These are phyloP conservation scores for Pseudogymnoascus sp. DNA, from an alignment of 2,329 filamentous ascomycete genomes.

Conservation along the genomic window DNA sequence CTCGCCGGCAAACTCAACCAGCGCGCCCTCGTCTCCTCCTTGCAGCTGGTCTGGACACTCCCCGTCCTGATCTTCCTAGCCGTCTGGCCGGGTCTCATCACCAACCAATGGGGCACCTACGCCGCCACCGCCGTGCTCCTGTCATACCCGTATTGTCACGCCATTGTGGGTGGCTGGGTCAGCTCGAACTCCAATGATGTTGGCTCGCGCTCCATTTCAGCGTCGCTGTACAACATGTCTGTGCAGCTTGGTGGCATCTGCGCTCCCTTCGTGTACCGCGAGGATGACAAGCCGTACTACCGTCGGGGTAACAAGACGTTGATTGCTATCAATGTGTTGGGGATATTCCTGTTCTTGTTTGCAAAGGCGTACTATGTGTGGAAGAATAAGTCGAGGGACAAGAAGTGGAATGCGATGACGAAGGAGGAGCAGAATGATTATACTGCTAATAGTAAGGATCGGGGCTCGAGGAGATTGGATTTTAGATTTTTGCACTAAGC, in stretches of 20 bases:
- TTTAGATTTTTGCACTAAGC: constrained; percentile 32
- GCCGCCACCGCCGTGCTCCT: constrained; percentile 29
- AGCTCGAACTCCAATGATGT: constrained; percentile 56
- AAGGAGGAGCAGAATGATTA: constrained; percentile 39
- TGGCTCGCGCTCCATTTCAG: constrained; percentile 53
- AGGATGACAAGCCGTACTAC: constrained; percentile 45
- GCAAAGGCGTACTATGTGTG: constrained; percentile 43
- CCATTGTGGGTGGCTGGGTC: constrained; percentile 34
- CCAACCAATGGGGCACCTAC: constrained; percentile 32
- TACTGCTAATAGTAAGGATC: constrained; percentile 31
- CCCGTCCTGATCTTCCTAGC: constrained; percentile 33
- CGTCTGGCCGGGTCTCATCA: constrained; percentile 22
- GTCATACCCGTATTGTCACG: constrained; percentile 22
- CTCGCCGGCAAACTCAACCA: constrained; percentile 37
- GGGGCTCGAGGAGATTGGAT: constrained; percentile 33
- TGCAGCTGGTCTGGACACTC: constrained; percentile 35
- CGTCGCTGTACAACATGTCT: constrained; percentile 53
- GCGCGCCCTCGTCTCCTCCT: constrained; percentile 30
- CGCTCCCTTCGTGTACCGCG: constrained; percentile 38
- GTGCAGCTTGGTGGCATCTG: constrained; percentile 34
- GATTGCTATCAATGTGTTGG: constrained; percentile 41
- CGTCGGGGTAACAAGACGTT: constrained; percentile 47
- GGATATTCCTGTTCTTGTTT: constrained; percentile 36
- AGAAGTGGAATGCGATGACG: constrained; percentile 39
- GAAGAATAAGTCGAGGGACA: constrained; percentile 36